These are phyloP conservation scores for Trichoderma guizhouense DNA, from an alignment of 2,329 filamentous ascomycete species.

Conservation along the genomic window DNA sequence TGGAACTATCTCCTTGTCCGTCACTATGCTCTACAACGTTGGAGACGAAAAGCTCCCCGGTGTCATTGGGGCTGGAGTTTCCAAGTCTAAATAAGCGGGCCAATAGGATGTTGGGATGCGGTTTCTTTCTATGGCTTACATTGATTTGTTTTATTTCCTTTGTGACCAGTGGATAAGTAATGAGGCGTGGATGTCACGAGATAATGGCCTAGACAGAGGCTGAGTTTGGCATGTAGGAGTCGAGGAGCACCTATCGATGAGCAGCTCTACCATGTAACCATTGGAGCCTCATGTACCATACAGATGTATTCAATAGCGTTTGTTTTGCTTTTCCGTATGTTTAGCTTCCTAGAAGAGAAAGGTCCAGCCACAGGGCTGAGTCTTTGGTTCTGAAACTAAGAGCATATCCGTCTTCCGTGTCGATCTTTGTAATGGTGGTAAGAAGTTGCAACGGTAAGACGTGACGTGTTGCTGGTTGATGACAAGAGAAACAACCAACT, in stretches of 20 bases:
- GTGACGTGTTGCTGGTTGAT: background rate
- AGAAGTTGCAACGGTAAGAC: background rate
- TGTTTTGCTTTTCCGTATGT: background rate
- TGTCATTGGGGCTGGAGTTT: slow-evolving; percentile 94
- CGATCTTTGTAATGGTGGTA: background rate
- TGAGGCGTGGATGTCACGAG: background rate
- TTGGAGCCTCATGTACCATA: slow-evolving; percentile 10
- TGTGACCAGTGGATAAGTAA: slow-evolving; percentile 22
- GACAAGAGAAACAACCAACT: background rate
- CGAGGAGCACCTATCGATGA: slow-evolving; percentile 1
- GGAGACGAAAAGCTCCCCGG: slow-evolving; percentile 86
- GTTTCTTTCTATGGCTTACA: background rate
- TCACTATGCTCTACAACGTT: slow-evolving; percentile 77
- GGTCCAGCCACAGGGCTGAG: background rate
- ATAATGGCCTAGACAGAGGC: background rate
- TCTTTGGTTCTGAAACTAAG: background rate
- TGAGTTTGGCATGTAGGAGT: background rate
- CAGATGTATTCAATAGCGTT: slow-evolving; percentile 13
- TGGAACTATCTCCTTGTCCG: slow-evolving; percentile 63
- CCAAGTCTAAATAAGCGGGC: slow-evolving; percentile 53
- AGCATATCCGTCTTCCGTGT: background rate
- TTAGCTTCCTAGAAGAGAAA: background rate
- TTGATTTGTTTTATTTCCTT: background rate
- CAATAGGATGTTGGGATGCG: background rate
- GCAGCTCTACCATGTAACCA: background rate